Base-by-base conservation (phyloP, 108 stramenopile genomes). In the Licmophora abbreviata region DNA sequence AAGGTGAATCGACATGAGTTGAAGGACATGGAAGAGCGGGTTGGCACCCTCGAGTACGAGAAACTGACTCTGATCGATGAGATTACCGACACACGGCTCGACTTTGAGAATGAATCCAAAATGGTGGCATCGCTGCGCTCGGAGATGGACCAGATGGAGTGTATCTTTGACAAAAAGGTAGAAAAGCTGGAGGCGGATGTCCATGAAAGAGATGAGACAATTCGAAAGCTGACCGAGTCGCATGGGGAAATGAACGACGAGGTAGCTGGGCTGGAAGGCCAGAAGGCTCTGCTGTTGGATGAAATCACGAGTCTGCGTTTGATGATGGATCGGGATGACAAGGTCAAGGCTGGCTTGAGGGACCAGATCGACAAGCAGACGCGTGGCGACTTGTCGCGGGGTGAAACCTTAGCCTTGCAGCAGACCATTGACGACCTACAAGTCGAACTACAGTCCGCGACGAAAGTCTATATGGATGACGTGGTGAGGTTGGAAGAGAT, bases 31-130 rank as follows among this genome's bases (percentile, higher is more conserved):
- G 48, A 47, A 12, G 15, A 23, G 7, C 45, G 54, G 22, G 11
- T 63, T 25, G 61, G 35, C 22, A 23, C 24, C 12, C 25, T 53
- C n/a, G 26, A 38, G 12, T 15, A 54, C 8, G 45, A 63, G 21
- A 48, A 51, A 4, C 28, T 7, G 3, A 31, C 10, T 23, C 20
- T 63, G 9, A 42, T 44, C 44, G 27, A 22, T 1, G 33, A 35
- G 28, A 11, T 23, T 17, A 15, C 43, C 8, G 43, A 11, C 11
- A n/a, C 12, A 12, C 34, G 12, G 12, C 34, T 35, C 34, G 11
- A 35, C 11, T 9, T 35, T 35, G 34, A 35, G 9, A 35, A 35
- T 35, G 34, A 12, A 11, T 35, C 34, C 34, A 35, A 35, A 12
- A 12, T 35, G 11, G 12, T 35, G 9, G 9, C 34, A 12, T 35